Base-by-base conservation (phyloP, 805 yeast species). In the Starmerella powellii region DNA sequence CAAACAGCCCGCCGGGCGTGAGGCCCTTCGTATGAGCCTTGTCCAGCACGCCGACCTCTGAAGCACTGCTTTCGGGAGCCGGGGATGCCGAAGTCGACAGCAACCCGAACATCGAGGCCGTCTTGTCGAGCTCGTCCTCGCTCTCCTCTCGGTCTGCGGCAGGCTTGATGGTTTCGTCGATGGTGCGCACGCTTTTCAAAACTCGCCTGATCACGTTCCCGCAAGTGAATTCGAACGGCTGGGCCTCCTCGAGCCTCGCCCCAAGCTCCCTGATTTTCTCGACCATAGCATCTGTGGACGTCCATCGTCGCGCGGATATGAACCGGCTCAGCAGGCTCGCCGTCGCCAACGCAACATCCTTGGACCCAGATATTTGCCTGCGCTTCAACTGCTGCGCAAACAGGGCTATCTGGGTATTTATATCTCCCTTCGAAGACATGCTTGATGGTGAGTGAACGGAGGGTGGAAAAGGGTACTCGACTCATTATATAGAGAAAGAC, bases 201-300 rank as follows among this genome's bases (percentile, higher is more conserved):
- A 88, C 87, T 57, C 98, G 72, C 59, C 97, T 73, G 15, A 88
- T 80, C 30, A 91, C 79, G 59, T 91, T 91, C 8, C 97, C 97
- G 42, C 87, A 75, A 2, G 86, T 73, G 52, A 86, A 78, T 54
- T 87, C 94, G 49, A 84, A 72, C 6, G 97, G 96, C 56, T 83
- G 91, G 3, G 96, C 94, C 19, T 70, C 73, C 5, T 56, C 60
- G 37, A 91, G 63, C 26, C 71, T 63, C 31, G 66, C 65, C 8
- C 97, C 98, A 16, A 87, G 73, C 42, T 68, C 67, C 53, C 93
- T 75, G 51, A 88, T 75, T 45, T 80, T 75, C 15, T 62, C 62
- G 21, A 88, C 78, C 48, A 88, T 67, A 47, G 82, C 85, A 45
- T 74, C 78, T 10, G 84, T 74, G 44, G 75, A 74, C 38, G 74